phyloP scores from a whole-genome alignment of 2,329 filamentous ascomycete genomes.

The Albifimbria verrucaria region DNA sequence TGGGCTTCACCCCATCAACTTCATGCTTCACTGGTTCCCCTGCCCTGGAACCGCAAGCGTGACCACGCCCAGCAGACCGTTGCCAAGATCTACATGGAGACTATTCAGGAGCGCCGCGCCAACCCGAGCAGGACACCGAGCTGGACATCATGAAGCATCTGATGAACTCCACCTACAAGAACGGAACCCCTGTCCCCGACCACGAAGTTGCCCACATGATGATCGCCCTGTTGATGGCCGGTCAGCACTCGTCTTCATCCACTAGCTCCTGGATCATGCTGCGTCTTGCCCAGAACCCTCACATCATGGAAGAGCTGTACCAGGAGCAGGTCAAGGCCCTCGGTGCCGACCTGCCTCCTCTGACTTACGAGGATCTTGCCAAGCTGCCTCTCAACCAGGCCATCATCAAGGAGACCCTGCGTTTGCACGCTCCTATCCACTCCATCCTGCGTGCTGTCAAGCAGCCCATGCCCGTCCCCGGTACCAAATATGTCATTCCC shows the following conservation, averaged over 20 bases:
- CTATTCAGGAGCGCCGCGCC: constrained; percentile 68
- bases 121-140: constrained; percentile 44
- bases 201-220: constrained; percentile 88
- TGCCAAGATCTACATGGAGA: constrained; percentile 77
- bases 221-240: constrained; percentile 90
- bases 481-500: constrained; percentile 80
- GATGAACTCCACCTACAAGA: constrained; percentile 83
- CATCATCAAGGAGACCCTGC: constrained; percentile 87
- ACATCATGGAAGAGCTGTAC: constrained; percentile 77
- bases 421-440: constrained; percentile 89
- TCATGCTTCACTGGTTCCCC: constrained; percentile 85
- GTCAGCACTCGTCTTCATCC: constrained; percentile 84
- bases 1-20: constrained; percentile 90
- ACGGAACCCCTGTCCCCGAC: constrained; percentile 74
- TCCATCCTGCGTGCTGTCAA: constrained; percentile 93
- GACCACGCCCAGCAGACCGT: constrained; percentile 79
- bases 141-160: constrained; percentile 88
- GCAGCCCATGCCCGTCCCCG: constrained; percentile 77
- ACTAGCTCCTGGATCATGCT: constrained; percentile 84
- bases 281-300: constrained; percentile 71
- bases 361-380: constrained; percentile 74
- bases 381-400: constrained; percentile 79
- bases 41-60: constrained; percentile 82
- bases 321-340: constrained; percentile 74
- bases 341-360: constrained; percentile 69